phyloP scores from a whole-genome alignment of 106 monocot species.

The Dioscorea zingiberensis region DNA sequence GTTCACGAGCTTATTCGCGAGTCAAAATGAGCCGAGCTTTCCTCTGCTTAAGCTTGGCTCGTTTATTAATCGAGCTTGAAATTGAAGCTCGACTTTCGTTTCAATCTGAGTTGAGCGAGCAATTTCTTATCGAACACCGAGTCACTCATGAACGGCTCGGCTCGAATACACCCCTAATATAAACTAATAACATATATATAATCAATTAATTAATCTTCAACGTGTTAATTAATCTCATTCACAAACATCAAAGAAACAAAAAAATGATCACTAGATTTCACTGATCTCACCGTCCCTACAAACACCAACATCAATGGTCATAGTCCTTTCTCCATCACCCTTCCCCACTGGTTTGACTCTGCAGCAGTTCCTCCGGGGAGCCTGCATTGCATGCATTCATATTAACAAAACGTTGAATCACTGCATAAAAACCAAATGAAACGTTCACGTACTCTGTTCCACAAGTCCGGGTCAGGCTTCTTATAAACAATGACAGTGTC shows the following conservation, averaged over 20 bases:
- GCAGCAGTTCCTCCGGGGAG: constrained; percentile 52
- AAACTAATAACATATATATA: no score
- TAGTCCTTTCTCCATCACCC: constrained; percentile 6
- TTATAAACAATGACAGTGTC: constrained; percentile 70
- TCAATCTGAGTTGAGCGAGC: no score
- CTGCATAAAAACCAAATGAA: neutral
- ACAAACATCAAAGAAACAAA: neutral
- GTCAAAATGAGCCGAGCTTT: no score
- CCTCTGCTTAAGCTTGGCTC: no score
- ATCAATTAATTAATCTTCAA: no score
- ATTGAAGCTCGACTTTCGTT: no score
- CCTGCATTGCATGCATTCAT: neutral
- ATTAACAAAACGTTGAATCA: neutral
- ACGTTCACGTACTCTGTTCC: constrained; percentile 51
- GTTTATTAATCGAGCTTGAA: no score
- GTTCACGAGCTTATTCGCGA: no score
- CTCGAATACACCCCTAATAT: no score
- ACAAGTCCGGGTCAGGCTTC: constrained; percentile 62
- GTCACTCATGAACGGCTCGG: no score
- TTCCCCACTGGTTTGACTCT: constrained; percentile 11
- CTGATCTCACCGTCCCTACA: constrained; percentile 54
- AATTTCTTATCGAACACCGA: no score
- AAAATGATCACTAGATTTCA: constrained; percentile 7
- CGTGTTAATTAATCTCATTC: no score
- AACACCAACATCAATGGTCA: constrained; percentile 51